These are phyloP conservation scores for Punctularia strigosozonata DNA, from an alignment of 768 basidiomycete genomes.

Conservation along the genomic window DNA sequence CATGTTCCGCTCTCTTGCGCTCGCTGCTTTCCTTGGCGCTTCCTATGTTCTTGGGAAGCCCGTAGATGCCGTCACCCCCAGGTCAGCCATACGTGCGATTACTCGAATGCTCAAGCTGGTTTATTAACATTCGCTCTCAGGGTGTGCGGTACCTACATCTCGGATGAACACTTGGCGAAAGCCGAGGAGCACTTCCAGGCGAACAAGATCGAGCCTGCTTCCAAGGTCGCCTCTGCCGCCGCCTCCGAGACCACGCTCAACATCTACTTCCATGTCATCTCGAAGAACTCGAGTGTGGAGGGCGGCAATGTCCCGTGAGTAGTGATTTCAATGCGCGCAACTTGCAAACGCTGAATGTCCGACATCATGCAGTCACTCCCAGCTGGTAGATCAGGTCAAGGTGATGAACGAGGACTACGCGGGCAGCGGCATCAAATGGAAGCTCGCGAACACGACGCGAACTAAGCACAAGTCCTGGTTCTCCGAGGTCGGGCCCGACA, in stretches of 20 bases:
- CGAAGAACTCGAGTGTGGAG: conserved; percentile 21
- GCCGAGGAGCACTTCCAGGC: conserved; percentile 30
- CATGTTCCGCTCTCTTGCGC: conserved; percentile 2
- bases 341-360: background rate
- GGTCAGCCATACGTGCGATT: conserved; percentile 2
- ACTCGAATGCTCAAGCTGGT: background rate
- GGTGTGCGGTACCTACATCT: conserved; percentile 27
- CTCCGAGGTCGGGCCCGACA: conserved; percentile 25
- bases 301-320: conserved; percentile 33
- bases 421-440: conserved; percentile 24
- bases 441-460: conserved; percentile 28
- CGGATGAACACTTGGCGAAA: conserved; percentile 20
- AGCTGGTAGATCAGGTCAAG: conserved; percentile 28
- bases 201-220: conserved; percentile 21
- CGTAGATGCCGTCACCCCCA: conserved; percentile 4
- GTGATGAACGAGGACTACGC: conserved; percentile 32
- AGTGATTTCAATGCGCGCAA: background rate
- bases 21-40: conserved; percentile 5
- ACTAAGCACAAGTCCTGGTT: conserved; percentile 38
- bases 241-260: conserved; percentile 11
- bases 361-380: conserved; percentile 16
- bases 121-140: conserved; percentile 9
- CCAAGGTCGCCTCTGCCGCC: conserved; percentile 4
- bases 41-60: conserved; percentile 4
- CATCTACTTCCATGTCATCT: conserved; percentile 35